Evolutionary conservation across 1,139 yeast genomes (phyloP), one percentile per base, ranked within the genome.

Genomic region (Magnusiomyces fungicola): DNA sequence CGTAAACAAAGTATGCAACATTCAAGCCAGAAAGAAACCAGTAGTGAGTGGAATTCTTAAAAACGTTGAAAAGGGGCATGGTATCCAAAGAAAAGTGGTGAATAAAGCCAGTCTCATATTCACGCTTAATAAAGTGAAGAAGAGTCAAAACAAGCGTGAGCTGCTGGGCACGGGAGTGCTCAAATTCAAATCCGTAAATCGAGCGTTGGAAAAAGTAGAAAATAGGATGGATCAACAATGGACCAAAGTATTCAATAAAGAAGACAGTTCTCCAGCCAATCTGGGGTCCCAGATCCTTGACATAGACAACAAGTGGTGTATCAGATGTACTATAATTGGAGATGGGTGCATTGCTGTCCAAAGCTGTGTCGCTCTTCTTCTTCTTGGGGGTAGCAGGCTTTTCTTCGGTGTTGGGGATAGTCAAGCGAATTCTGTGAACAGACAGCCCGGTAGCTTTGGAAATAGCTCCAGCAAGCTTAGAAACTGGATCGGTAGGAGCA

Each of bases 271-370:
- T 77, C 97, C 97, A 92, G 2, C 83, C 81, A 54, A 92, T 79
- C 69, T 92, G 98, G 1, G 95, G 94, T 21, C 97, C 98, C 56
- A 92, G 74, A 61, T 90, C 97, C 65, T 90, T 89, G 51, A 83
- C 86, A 55, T 68, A 77, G 74, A 70, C 46, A 65, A 56, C 48
- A 63, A 49, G 58, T 47, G 38, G 63, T 59, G 23, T 66, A 49
- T 46, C 67, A 16, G 59, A 59, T 3, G 70, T 70, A 42, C 69
- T 67, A n/a, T 61, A 68, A 18, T 61, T 62, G 22, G 58, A 56
- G 19, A 73, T 57, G 1, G 67, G 58, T 32, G 64, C 62, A 30
- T 66, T 66, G 53, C 61, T 64, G 47, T 63, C 61, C 55, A 72
- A 62, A 18, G 63, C 73, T 44, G 58, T 60, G 56, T 71, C 74